Percentiles rank a stretch among this genome's conserved stretches.
These are phyloP conservation scores for Dryas octopetala DNA, from an alignment of 306 rosid genomes.

Conservation along the genomic window DNA sequence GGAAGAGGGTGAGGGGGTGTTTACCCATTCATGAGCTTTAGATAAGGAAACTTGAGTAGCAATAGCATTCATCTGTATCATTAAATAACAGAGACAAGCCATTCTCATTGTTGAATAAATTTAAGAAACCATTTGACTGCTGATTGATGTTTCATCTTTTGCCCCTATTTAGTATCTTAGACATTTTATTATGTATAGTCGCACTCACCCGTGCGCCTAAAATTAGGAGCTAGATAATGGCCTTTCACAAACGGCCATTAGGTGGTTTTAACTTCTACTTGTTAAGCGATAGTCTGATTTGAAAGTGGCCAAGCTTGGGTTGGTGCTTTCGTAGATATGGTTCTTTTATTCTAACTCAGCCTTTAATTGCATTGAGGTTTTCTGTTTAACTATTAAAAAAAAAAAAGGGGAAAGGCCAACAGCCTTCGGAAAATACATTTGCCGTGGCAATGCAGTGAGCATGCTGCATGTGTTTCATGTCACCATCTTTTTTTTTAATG, in stretches of 20 bases:
- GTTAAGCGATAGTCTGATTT: neutral
- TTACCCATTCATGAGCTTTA: conserved; percentile 27
- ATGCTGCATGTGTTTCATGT: no score
- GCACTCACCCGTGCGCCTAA: no score
- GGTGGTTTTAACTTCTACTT: conserved; percentile 1
- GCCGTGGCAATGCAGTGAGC: no score
- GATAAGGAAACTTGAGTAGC: conserved; percentile 25
- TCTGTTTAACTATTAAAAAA: neutral
- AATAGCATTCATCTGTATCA: conserved; percentile 29
- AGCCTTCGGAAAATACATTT: no score
- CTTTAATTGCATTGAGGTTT: neutral
- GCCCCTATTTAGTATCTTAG: neutral
- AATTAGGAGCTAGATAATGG: neutral
- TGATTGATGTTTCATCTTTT: neutral
- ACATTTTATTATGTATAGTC: neutral
- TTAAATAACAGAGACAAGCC: conserved; percentile 16
- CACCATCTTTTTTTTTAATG: neutral
- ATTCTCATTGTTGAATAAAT: conserved; percentile 29
- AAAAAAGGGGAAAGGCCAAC: no score
- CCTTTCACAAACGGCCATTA: neutral
- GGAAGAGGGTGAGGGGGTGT: neutral
- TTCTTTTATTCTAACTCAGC: neutral
- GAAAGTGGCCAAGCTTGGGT: neutral
- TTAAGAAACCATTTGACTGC: conserved; percentile 11
- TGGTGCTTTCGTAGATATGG: neutral